Base-by-base conservation (phyloP, 441 rosid genomes). In the Aquilaria agallochum region DNA sequence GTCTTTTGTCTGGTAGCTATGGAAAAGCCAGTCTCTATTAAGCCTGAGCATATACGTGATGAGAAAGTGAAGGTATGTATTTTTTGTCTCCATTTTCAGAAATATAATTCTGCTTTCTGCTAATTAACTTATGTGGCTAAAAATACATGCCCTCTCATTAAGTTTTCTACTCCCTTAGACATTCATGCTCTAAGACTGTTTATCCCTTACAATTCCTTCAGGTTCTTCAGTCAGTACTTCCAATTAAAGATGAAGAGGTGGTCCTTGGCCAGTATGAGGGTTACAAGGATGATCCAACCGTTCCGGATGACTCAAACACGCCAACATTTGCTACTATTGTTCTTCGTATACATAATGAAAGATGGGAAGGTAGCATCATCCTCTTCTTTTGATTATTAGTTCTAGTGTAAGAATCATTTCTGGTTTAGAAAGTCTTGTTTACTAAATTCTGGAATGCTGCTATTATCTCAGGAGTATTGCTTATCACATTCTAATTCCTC, bases 251-350 rank as follows among this genome's bases (percentile, higher is more conserved):
- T 63, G 86, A 89, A 54, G 98, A 92, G 65, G 92, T 92, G 58
- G 90, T 92, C 72, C 93, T 89, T 62, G 98, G 98, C 70, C 96
- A 92, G 50, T 92, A 92, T 68, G 79, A 89, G 49, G 96, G 96
- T 55, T 92, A 92, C 58, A 87, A 72, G 65, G 93, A 92, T 53
- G 98, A 92, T 65, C 85, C 98, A 68, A 89, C 96, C 46, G 98
- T 92, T 72, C 98, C 96, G 27, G 80, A 86, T 65, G 68, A 73
- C 71, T 89, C 98, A 54, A 89, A 87, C 76, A 92, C 96, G 58
- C 96, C 98, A 55, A 92, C 96, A 5, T 92, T 92, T 76, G 96
- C 96, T 12, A 89, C 89, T 56, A 74, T 84, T 36, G 72, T 92
- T 64, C 81, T 92, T 57, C 89, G 78, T 56, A 87, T 92, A 51